A percentile compares a stretch with the other conserved stretches of the same genome.
Conservation (phyloP, 306 rosid species). For the Corylus avellana region DNA sequence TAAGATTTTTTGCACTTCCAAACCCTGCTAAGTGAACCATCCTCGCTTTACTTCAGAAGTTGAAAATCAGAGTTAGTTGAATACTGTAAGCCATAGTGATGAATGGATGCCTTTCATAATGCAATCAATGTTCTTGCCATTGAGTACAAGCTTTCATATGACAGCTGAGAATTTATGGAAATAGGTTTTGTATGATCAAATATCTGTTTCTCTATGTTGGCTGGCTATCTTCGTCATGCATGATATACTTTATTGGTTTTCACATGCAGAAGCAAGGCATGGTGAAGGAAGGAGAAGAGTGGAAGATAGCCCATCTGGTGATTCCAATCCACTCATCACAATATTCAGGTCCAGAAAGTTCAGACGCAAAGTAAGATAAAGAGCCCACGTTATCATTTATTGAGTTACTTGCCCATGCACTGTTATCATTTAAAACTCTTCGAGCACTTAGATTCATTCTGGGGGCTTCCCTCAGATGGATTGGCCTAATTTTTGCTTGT, state of each 20-base stretch:
- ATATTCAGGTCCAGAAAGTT: slow-evolving; percentile 84
- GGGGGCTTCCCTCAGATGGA: slow-evolving; percentile 11
- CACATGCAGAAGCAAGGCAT: slow-evolving; percentile 78
- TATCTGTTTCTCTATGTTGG: not conserved
- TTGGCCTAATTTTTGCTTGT: slow-evolving; percentile 26
- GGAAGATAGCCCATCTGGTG: slow-evolving; percentile 99
- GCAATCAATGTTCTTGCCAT: not conserved
- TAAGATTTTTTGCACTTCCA: not conserved
- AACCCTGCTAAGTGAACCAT: not conserved
- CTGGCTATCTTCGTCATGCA: slow-evolving; percentile 3
- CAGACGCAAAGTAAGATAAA: slow-evolving; percentile 18
- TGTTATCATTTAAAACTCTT: slow-evolving; percentile 6
- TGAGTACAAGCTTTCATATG: too few relatives aligned
- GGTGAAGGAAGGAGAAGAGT: slow-evolving; percentile 97
- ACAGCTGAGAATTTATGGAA: not conserved
- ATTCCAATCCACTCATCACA: slow-evolving; percentile 94
- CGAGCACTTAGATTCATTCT: not conserved
- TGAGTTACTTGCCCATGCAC: slow-evolving; percentile 8
- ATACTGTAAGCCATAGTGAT: not conserved
- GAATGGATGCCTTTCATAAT: not conserved
- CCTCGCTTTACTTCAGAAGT: not conserved
- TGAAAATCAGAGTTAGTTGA: not conserved
- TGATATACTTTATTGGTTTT: slow-evolving; percentile 13
- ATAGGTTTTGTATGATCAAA: not conserved
- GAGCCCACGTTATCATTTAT: not conserved